These are phyloP conservation scores for Penicillium roqueforti DNA, from an alignment of 495 filamentous ascomycete genomes.

Conservation along the genomic window DNA sequence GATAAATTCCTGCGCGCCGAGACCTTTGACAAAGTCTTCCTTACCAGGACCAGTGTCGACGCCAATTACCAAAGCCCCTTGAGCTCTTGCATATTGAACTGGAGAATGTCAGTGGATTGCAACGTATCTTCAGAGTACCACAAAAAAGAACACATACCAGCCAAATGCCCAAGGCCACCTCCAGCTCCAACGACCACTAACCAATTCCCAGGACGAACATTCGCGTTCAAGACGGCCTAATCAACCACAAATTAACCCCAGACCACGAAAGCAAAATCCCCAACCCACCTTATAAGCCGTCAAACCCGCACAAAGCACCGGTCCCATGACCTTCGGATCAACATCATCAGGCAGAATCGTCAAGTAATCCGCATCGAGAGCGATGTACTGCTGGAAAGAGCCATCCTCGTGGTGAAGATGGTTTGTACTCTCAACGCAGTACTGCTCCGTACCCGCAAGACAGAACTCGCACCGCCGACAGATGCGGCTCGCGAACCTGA, in stretches of 20 bases:
- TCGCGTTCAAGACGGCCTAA: conserved; percentile 40
- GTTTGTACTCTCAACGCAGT: conserved; percentile 42
- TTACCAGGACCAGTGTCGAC: conserved; percentile 44
- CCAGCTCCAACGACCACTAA: conserved; percentile 48
- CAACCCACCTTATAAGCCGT: conserved; percentile 33
- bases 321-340: conserved; percentile 40
- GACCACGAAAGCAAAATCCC: neutral
- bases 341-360: conserved; percentile 45
- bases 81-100: conserved; percentile 48
- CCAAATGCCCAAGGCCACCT: conserved; percentile 47
- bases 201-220: conserved; percentile 40
- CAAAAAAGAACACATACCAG: conserved; percentile 24
- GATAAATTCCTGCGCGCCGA: conserved; percentile 44
- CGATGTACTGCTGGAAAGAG: conserved; percentile 46
- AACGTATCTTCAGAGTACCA: neutral
- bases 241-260: neutral
- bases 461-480: conserved; percentile 49
- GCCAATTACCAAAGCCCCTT: conserved; percentile 44
- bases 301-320: conserved; percentile 44
- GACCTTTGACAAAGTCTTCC: conserved; percentile 35
- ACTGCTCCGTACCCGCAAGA: conserved; percentile 44
- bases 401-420: conserved; percentile 50
- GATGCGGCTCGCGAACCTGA: conserved; percentile 43
- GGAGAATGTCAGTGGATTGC: neutral
- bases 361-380: conserved; percentile 44